These are phyloP conservation scores for Camelina sativa DNA, from an alignment of 345 rosid genomes.

Conservation along the genomic window DNA sequence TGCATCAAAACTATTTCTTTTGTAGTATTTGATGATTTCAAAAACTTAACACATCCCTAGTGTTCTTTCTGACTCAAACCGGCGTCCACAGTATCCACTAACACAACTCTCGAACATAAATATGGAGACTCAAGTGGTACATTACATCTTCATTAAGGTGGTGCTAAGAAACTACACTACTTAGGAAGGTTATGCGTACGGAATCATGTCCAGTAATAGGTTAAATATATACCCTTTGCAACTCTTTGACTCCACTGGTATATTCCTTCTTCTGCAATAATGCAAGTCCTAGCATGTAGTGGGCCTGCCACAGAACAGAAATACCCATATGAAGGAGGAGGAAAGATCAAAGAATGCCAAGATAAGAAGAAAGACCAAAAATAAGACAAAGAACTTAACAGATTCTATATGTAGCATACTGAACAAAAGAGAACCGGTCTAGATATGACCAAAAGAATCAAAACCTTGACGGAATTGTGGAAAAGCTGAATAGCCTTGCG, in stretches of 20 bases:
- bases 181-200: neutral
- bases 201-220: neutral
- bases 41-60: neutral
- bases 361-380: neutral
- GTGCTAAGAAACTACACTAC: constrained; percentile 9
- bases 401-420: neutral
- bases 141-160: neutral
- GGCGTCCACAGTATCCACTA: neutral
- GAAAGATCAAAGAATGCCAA: neutral
- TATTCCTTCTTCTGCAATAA: constrained; percentile 60
- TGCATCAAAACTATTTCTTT: neutral
- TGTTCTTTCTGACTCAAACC: neutral
- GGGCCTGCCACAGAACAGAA: constrained; percentile 58
- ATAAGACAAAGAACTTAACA: constrained; percentile 7
- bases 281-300: constrained; percentile 87
- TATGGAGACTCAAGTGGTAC: neutral
- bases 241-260: constrained; percentile 64
- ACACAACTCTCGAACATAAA: constrained; percentile 1
- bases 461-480: constrained; percentile 71
- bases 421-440: constrained; percentile 8
- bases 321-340: constrained; percentile 3
- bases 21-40: neutral
- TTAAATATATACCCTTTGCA: constrained; percentile 63
- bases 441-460: neutral
- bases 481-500: constrained; percentile 77